Conservation (phyloP, 176 grass and related monocot genomes). For the Musa schizocarpa region DNA sequence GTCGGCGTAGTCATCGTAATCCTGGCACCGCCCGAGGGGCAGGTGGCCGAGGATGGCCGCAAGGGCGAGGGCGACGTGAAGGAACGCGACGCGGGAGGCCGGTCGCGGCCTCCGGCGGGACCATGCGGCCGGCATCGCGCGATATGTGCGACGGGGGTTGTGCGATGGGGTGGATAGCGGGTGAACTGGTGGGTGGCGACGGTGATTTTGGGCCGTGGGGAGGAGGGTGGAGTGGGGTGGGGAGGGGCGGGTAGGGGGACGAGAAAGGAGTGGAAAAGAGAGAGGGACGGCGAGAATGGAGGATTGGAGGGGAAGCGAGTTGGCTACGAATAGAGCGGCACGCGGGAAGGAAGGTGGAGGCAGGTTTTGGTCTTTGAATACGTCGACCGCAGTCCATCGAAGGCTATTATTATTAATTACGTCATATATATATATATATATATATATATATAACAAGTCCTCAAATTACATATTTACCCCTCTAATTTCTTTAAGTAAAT, state of each 20-base stretch:
- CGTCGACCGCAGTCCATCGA: no score
- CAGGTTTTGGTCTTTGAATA: no score
- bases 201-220: no score
- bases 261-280: conserved; percentile 5
- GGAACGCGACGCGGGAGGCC: neutral
- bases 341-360: no score
- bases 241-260: neutral
- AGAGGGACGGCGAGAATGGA: neutral
- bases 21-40: conserved; percentile 1
- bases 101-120: neutral
- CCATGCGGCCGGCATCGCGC: conserved; percentile 3
- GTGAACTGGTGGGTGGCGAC: neutral
- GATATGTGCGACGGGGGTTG: no score
- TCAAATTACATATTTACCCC: no score
- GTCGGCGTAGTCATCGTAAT: neutral
- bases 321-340: no score
- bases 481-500: no score
- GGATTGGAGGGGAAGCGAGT: neutral
- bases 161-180: neutral
- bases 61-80: neutral
- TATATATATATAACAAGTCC: no score
- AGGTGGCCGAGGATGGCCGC: neutral
- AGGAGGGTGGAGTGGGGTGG: neutral
- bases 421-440: no score
- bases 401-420: no score